phyloP scores from a whole-genome alignment of 495 filamentous ascomycete genomes.

The Penicillium fimorum region DNA sequence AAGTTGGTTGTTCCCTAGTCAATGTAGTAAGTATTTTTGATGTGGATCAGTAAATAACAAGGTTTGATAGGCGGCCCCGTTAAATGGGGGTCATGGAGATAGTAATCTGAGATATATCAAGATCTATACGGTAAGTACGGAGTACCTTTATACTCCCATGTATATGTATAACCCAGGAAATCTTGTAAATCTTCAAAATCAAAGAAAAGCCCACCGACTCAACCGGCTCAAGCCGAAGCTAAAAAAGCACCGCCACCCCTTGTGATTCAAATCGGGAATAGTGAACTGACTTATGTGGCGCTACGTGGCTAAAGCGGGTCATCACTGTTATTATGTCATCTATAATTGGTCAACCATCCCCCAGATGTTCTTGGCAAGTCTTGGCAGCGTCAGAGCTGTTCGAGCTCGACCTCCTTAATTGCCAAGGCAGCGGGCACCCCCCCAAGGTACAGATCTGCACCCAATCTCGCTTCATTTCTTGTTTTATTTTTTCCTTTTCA shows the following conservation, averaged over 20 bases:
- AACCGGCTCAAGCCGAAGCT: not conserved
- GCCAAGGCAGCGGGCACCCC: conserved; percentile 16
- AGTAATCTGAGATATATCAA: not conserved
- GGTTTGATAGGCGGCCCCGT: not conserved
- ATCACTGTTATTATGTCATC: not conserved
- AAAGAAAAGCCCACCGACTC: not conserved
- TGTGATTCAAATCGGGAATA: conserved; percentile 13
- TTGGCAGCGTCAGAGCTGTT: conserved; percentile 27
- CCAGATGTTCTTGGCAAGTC: conserved; percentile 20
- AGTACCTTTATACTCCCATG: not conserved
- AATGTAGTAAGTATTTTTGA: not conserved
- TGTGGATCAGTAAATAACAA: not conserved
- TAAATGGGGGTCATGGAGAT: not conserved
- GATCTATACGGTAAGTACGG: not conserved
- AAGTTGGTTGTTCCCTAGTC: not conserved
- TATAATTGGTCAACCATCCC: conserved; percentile 7
- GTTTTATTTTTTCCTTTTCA: conserved; percentile 8
- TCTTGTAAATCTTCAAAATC: not conserved
- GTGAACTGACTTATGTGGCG: conserved; percentile 18
- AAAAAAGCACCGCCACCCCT: conserved; percentile 23
- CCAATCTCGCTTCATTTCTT: conserved; percentile 18
- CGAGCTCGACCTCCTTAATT: not conserved
- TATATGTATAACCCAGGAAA: not conserved
- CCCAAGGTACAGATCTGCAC: conserved; percentile 16
- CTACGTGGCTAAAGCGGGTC: conserved; percentile 17